Percentiles rank a stretch among this genome's conserved stretches.
Evolutionary conservation across 768 basidiomycete genomes (phyloP).

Genomic region (Auricularia auricula-judae): DNA sequence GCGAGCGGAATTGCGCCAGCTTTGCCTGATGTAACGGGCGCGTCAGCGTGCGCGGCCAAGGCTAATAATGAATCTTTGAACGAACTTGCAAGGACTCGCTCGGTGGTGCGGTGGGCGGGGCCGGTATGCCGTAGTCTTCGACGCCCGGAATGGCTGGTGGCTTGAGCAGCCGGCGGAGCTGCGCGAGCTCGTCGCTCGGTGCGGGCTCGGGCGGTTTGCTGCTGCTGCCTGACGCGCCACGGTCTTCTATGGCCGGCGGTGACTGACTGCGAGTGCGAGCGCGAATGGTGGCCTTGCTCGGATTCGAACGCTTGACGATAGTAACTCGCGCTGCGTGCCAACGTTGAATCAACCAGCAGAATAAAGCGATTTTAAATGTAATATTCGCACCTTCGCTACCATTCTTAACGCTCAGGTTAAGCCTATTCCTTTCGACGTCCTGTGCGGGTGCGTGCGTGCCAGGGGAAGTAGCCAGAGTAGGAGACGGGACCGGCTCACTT

Average conservation of each 20-base stretch:
- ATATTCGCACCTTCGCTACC: no score
- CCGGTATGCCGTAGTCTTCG: conserved; percentile 70
- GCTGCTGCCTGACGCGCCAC: neutral
- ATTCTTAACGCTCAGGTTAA: no score
- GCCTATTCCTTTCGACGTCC: neutral
- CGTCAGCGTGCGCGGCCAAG: neutral
- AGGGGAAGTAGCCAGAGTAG: neutral
- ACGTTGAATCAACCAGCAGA: no score
- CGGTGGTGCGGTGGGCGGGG: conserved; percentile 39
- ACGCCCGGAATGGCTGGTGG: conserved; percentile 57
- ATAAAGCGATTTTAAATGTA: no score
- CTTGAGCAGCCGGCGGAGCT: conserved; percentile 42
- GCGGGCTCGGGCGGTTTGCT: neutral
- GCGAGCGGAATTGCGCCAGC: conserved; percentile 60
- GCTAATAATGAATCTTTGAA: neutral
- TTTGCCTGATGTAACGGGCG: conserved; percentile 45
- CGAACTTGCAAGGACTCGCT: conserved; percentile 55
- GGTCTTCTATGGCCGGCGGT: no score
- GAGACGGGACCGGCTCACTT: neutral
- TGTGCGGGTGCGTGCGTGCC: conserved; percentile 1
- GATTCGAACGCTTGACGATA: neutral
- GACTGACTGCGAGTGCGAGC: neutral
- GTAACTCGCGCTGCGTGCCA: neutral
- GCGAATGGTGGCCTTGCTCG: neutral
- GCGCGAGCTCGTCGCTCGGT: conserved; percentile 31